Evolutionary conservation across 106 monocot genomes (phyloP), one percentile per base, ranked within the genome.

Genomic region (Ottelia alismoides): DNA sequence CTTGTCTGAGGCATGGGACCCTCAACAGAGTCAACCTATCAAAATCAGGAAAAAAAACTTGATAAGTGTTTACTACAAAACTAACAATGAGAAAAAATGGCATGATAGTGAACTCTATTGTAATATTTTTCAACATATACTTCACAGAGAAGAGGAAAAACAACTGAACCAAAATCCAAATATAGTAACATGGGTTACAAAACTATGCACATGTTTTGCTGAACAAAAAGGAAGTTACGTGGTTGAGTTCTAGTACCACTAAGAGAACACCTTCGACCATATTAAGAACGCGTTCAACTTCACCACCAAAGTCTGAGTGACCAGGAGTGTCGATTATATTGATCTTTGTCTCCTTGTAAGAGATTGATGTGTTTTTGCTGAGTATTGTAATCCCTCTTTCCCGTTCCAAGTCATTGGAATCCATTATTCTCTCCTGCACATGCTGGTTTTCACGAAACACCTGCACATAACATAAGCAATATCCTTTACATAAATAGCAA

Each of bases 181-280:
- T 6, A 35, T 3, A 35, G 35, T n/a, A 35, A 35, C 12, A 35
- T 35, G 9, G 9, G 12, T 35, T 6, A 12, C 35, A 6, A 35
- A 35, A 35, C 9, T 12, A 35, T 35, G 5, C 9, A 35, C 35
- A 35, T 6, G 35, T n/a, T n/a, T n/a, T n/a, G n/a, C n/a, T 27
- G n/a, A 1, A 29, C 12, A 54, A 28, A 26, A 14, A 27, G 26
- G 16, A 28, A 7, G 28, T 25, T 9, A 19, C 22, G 9, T 30
- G 30, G 21, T 45, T 28, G 40, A 45, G 49, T 22, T 40, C 2
- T 54, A 57, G 28, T 94, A 94, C 94, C 94, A 94, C 94, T 57
- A 94, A 74, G 58, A 94, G 94, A 71, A 94, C 88, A 50, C 94
- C 94, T 81, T 94, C 94, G 55, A 94, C 94, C 94, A 94, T 94